These are phyloP conservation scores for Ophiocordyceps camponoti-leonardi DNA, from an alignment of 2,329 filamentous ascomycete genomes.

Conservation along the genomic window DNA sequence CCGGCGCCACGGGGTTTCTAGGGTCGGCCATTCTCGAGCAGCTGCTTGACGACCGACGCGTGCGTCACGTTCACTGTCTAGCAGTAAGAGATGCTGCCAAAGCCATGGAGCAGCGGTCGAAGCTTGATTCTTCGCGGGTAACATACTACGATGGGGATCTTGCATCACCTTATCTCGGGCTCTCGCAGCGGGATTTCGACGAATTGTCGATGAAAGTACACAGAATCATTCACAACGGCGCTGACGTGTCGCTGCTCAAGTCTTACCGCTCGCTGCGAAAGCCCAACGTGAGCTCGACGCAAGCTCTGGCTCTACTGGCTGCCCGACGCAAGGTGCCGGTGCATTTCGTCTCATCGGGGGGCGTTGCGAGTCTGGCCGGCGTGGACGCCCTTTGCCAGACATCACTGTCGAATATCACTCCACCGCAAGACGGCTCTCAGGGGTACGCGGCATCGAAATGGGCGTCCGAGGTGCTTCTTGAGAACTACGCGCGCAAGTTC, in stretches of 20 bases:
- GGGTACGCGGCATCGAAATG: conserved; percentile 18
- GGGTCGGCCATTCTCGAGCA: conserved; percentile 1
- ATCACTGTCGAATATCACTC: conserved; percentile 2
- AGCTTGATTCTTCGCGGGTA: conserved; percentile 4
- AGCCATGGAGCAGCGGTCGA: background rate
- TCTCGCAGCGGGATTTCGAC: conserved; percentile 4
- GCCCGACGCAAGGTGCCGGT: conserved; percentile 7
- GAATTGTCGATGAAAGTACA: conserved; percentile 6
- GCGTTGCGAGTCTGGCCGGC: conserved; percentile 1
- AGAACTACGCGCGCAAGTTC: conserved; percentile 1
- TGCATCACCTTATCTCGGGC: conserved; percentile 6
- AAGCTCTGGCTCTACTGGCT: conserved; percentile 14
- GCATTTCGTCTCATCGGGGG: conserved; percentile 13
- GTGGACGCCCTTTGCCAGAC: conserved; percentile 2
- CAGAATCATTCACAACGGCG: conserved; percentile 35
- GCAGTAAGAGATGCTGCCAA: conserved; percentile 13
- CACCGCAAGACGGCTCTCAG: conserved; percentile 8
- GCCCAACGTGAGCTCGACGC: conserved; percentile 18
- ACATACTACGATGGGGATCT: conserved; percentile 12
- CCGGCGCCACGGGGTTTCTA: conserved; percentile 3
- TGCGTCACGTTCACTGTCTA: conserved; percentile 24
- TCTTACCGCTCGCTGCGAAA: conserved; percentile 15
- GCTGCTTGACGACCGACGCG: conserved; percentile 6
- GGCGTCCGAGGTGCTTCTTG: conserved; percentile 16
- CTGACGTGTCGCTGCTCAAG: conserved; percentile 20